Evolutionary conservation across 371 early-diverging fungal species (phyloP).

Genomic region (Coemansia sp.): DNA sequence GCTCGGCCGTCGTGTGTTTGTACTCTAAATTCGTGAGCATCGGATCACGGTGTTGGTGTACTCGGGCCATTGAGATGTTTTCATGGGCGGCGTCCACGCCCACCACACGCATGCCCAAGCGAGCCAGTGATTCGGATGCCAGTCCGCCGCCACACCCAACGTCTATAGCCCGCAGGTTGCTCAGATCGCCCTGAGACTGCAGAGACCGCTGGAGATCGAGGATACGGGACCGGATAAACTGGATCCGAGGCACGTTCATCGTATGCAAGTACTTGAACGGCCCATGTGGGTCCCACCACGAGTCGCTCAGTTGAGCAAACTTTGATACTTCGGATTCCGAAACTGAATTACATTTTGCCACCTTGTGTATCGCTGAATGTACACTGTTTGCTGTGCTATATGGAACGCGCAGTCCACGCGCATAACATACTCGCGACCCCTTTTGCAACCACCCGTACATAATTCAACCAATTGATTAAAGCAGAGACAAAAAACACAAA

Average conservation of each 20-base stretch:
- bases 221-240: constrained; percentile 69
- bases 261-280: constrained; percentile 84
- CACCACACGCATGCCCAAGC: constrained; percentile 78
- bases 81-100: constrained; percentile 86
- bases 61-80: constrained; percentile 78
- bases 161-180: constrained; percentile 65
- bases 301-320: constrained; percentile 70
- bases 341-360: constrained; percentile 14
- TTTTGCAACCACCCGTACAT: background rate
- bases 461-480: background rate
- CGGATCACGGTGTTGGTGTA: constrained; percentile 70
- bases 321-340: constrained; percentile 71
- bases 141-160: constrained; percentile 96
- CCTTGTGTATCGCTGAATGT: no score
- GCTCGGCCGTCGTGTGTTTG: constrained; percentile 59
- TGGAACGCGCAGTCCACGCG: background rate
- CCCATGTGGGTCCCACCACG: constrained; percentile 94
- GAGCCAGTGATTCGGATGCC: constrained; percentile 78
- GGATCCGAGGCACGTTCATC: constrained; percentile 84
- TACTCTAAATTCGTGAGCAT: constrained; percentile 64
- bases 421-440: background rate
- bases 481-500: background rate
- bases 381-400: no score
- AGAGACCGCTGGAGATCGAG: background rate
- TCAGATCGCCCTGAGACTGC: background rate